A percentile compares a stretch with the other conserved stretches of the same genome.
phyloP scores from a whole-genome alignment of 1,284 basidiomycete genomes.

The Cerioporus squamosus region DNA sequence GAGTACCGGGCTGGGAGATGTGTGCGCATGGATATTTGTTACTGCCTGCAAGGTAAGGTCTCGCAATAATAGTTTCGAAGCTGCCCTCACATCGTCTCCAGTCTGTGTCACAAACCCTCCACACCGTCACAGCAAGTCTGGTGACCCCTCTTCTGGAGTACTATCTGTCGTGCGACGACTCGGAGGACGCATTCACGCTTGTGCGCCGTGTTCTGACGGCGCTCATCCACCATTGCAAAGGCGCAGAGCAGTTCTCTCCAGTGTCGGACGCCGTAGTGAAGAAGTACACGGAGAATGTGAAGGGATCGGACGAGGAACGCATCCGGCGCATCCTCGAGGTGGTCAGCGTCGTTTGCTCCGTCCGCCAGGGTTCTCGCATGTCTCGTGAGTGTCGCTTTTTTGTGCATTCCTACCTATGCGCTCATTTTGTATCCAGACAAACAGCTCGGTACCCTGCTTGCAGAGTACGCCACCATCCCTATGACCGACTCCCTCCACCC shows the following conservation, averaged over 20 bases:
- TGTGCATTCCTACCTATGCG: neutral
- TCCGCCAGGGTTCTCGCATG: slow-evolving; percentile 69
- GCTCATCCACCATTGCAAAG: slow-evolving; percentile 79
- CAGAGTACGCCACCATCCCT: slow-evolving; percentile 45
- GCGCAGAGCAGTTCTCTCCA: slow-evolving; percentile 62
- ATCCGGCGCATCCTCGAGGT: slow-evolving; percentile 50
- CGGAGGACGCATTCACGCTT: slow-evolving; percentile 54
- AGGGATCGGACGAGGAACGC: slow-evolving; percentile 29
- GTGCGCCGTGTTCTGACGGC: slow-evolving; percentile 78
- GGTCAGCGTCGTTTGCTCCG: slow-evolving; percentile 54
- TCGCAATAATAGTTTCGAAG: neutral
- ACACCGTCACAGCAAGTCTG: slow-evolving; percentile 73
- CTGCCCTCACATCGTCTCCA: slow-evolving; percentile 30
- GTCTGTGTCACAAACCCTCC: slow-evolving; percentile 79
- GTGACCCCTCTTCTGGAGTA: slow-evolving; percentile 58
- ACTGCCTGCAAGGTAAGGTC: slow-evolving; percentile 71
- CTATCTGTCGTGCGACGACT: slow-evolving; percentile 49
- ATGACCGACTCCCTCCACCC: slow-evolving; percentile 41
- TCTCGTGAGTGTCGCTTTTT: slow-evolving; percentile 45
- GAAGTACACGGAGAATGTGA: slow-evolving; percentile 31
- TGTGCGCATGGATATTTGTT: slow-evolving; percentile 69
- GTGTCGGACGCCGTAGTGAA: slow-evolving; percentile 59
- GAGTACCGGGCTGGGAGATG: slow-evolving; percentile 53
- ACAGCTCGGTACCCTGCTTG: slow-evolving; percentile 52
- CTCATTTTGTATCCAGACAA: slow-evolving; percentile 39